These are phyloP conservation scores for Agaricus blazei DNA, from an alignment of 768 basidiomycete species.

Conservation along the genomic window DNA sequence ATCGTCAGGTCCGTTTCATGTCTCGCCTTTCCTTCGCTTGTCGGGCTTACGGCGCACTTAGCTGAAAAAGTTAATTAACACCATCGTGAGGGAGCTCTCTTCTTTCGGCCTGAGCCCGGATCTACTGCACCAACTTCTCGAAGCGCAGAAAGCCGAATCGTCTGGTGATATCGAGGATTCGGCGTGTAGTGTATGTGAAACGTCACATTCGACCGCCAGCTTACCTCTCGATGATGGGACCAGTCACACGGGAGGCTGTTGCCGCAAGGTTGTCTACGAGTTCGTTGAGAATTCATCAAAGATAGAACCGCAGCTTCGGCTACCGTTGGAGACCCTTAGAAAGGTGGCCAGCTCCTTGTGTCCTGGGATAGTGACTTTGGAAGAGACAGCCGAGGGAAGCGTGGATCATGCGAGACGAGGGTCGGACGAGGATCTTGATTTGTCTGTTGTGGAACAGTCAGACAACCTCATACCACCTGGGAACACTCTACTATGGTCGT, in stretches of 20 bases:
- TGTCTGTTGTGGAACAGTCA: not conserved
- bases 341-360: not conserved
- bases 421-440: conserved; percentile 4
- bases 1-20: conserved; percentile 54
- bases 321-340: conserved; percentile 35
- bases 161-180: not conserved
- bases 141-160: not conserved
- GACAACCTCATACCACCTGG: conserved; percentile 5
- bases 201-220: not conserved
- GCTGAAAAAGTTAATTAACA: conserved; percentile 89
- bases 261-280: conserved; percentile 49
- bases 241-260: not conserved
- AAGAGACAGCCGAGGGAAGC: not conserved
- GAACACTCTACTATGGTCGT: conserved; percentile 14
- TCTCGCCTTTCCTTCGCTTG: not conserved
- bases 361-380: not conserved
- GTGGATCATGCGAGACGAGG: conserved; percentile 3
- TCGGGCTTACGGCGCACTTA: conserved; percentile 22
- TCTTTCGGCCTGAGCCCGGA: conserved; percentile 57
- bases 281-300: conserved; percentile 39
- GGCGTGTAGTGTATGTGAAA: not conserved
- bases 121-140: conserved; percentile 40
- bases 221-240: not conserved
- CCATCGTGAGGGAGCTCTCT: conserved; percentile 73
- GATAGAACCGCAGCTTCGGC: conserved; percentile 53